Conservation (phyloP, 169 alveolate species). For the Plasmodium fragile region DNA sequence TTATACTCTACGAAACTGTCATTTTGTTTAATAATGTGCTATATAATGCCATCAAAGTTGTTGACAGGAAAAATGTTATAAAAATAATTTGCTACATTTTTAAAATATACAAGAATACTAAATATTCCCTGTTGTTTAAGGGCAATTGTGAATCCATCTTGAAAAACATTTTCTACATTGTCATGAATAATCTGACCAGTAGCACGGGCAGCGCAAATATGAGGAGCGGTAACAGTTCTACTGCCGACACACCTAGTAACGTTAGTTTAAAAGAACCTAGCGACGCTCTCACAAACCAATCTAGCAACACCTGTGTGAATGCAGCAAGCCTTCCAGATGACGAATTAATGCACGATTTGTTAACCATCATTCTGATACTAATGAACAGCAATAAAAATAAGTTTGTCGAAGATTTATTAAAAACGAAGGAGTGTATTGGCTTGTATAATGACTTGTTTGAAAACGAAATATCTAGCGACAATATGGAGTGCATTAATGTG, state of each 20-base stretch:
- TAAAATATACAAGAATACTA: constrained; percentile 67
- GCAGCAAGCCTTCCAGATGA: constrained; percentile 1
- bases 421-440: constrained; percentile 32
- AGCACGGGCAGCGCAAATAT: background rate
- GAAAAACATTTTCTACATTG: constrained; percentile 27
- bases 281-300: background rate
- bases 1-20: constrained; percentile 45
- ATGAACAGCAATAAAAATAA: constrained; percentile 63
- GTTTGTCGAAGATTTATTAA: constrained; percentile 41
- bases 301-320: background rate
- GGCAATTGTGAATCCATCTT: constrained; percentile 64
- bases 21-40: constrained; percentile 60
- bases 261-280: background rate
- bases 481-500: constrained; percentile 55
- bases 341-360: constrained; percentile 41
- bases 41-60: constrained; percentile 37
- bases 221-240: background rate
- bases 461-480: constrained; percentile 64
- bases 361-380: constrained; percentile 39
- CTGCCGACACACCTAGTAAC: background rate
- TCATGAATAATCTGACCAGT: constrained; percentile 22
- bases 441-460: constrained; percentile 50
- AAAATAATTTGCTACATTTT: constrained; percentile 72
- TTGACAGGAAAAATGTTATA: constrained; percentile 68
- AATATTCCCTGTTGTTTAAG: constrained; percentile 64